These are phyloP conservation scores for Arxiozyma telluris DNA, from an alignment of 1,139 yeast genomes.

Conservation along the genomic window DNA sequence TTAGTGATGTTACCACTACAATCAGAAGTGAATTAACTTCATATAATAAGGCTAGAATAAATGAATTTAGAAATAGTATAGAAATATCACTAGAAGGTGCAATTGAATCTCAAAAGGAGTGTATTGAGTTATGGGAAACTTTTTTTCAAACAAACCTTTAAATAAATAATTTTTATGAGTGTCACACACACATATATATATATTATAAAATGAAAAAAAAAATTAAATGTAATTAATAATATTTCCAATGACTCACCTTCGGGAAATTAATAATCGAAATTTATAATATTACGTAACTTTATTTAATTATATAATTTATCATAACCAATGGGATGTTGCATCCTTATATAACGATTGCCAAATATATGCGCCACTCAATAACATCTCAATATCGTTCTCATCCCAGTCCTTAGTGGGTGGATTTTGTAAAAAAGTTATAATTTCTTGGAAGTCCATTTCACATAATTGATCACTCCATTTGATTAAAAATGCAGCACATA, in stretches of 20 bases:
- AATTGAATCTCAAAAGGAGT: slow-evolving; percentile 88
- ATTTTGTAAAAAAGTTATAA: slow-evolving; percentile 78
- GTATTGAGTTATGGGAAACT: slow-evolving; percentile 92
- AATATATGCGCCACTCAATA: slow-evolving; percentile 89
- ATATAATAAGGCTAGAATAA: slow-evolving; percentile 69
- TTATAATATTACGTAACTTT: background rate
- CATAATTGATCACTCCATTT: slow-evolving; percentile 73
- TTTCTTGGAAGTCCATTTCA: slow-evolving; percentile 90
- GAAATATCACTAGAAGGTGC: slow-evolving; percentile 87
- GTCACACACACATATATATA: background rate
- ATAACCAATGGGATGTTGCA: slow-evolving; percentile 67
- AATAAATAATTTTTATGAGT: background rate
- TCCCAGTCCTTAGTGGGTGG: slow-evolving; percentile 83
- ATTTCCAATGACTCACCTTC: background rate
- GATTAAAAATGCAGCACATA: slow-evolving; percentile 94
- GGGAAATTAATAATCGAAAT: background rate
- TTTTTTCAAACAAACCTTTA: slow-evolving; percentile 40
- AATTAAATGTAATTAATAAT: background rate
- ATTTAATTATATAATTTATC: background rate
- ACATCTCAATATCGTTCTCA: slow-evolving; percentile 81
- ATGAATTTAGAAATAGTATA: slow-evolving; percentile 81
- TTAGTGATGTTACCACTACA: slow-evolving; percentile 51
- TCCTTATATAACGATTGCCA: slow-evolving; percentile 92
- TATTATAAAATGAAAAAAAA: background rate
- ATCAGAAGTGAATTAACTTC: slow-evolving; percentile 59